Evolutionary conservation across 2,329 filamentous ascomycete species (phyloP).

Genomic region (Fusarium nelsonii): DNA sequence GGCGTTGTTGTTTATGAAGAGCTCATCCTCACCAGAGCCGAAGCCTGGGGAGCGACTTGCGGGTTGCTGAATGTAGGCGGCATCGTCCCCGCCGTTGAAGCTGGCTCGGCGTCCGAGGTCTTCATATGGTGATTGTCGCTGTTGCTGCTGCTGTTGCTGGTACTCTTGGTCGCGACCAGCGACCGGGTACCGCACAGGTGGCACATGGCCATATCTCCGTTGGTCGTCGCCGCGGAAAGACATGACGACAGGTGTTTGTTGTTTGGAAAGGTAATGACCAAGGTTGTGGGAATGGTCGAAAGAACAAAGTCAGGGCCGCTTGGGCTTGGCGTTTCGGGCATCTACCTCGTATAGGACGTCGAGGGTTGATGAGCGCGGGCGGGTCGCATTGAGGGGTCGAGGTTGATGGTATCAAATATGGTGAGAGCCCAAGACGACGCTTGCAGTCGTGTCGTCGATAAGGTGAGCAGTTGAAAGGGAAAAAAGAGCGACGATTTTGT

Average conservation of each 20-base stretch:
- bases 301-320: constrained; percentile 38
- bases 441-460: constrained; percentile 12
- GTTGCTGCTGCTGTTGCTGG: constrained; percentile 53
- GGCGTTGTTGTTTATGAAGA: constrained; percentile 69
- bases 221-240: constrained; percentile 73
- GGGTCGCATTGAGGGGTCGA: constrained; percentile 47
- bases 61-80: constrained; percentile 61
- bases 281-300: constrained; percentile 25
- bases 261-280: constrained; percentile 15
- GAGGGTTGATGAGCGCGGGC: constrained; percentile 39
- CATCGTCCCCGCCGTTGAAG: constrained; percentile 83
- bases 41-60: constrained; percentile 45
- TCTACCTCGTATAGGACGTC: constrained; percentile 46
- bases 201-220: constrained; percentile 74
- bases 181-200: constrained; percentile 73
- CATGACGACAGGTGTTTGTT: constrained; percentile 58
- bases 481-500: constrained; percentile 33
- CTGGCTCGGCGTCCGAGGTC: constrained; percentile 68
- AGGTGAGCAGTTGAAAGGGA: neutral
- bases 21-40: constrained; percentile 65
- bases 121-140: constrained; percentile 51
- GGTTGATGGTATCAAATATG: constrained; percentile 4
- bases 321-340: constrained; percentile 44
- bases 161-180: constrained; percentile 54
- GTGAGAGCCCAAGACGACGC: constrained; percentile 17